Evolutionary conservation across 345 rosid genomes (phyloP), one percentile per base, ranked within the genome.

Genomic region (Diplotaxis tenuifolia): DNA sequence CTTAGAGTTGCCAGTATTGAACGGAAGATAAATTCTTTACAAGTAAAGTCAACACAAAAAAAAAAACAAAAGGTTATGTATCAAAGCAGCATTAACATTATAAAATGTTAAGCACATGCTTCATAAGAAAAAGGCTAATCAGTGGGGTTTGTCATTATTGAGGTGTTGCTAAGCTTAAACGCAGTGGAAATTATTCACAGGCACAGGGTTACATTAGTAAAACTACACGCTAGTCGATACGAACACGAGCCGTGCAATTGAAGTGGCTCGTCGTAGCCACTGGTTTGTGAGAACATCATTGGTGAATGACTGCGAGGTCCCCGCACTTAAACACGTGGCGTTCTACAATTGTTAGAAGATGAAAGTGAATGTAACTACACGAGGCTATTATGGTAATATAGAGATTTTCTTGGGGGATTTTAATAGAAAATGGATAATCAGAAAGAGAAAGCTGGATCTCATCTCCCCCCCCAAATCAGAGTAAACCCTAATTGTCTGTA

Each of bases 401-500:
- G 6, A 4, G 5, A n/a, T 42, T 42, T 42, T 42, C 18, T 42
- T 4, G 45, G 49, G 49, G 49, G 1, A 14, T 42, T 14, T 14
- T 12, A 4, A 25, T 3, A 5, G 7, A 16, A 40, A 6, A 40
- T n/a, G 50, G 50, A 42, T 42, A 42, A 42, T n/a, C 50, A 42
- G 50, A 42, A 40, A 14, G 47, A 40, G 47, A 40, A 2, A 3
- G 75, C 49, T 77, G 68, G 40, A 59, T 71, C 70, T 53, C 65
- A 42, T 42, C 50, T 42, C 5, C 5, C 50, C 42, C 75, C 75
- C 74, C 28, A 0, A 79, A 82, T 76, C 28, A 70, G 61, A 75
- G 65, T 74, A 77, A 84, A 84, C 87, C 85, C 83, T 84, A 82
- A 73, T 52, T 54, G 73, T 75, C 9, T 45, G 28, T 65, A 42